Base-by-base conservation (phyloP, 345 rosid genomes). In the Aurinia saxatilis region DNA sequence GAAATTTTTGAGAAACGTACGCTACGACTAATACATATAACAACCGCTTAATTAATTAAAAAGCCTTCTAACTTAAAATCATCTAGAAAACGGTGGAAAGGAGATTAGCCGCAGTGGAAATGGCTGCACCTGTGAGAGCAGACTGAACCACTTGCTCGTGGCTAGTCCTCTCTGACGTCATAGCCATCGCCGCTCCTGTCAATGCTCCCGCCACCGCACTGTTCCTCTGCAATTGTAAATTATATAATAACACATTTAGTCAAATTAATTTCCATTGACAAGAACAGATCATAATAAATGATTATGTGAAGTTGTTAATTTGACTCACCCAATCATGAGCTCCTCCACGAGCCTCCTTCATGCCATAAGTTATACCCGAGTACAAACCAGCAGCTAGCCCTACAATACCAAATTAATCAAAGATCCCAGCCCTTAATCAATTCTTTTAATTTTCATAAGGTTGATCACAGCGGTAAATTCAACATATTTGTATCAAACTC, bases 171-270 rank as follows among this genome's bases (percentile, higher is more conserved):
- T 87, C 90, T 0, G 84, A 29, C 2, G 95, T 79, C 14, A 90
- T 81, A 5, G 90, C 98, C 34, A 92, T 41, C 0, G 99, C 88
- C 48, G 60, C 74, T 2, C 99, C 99, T 2, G 99, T 92, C 30
- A 92, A 50, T 11, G 96, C 99, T 73, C 99, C 99, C 0, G 97
- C 99, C 13, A 90, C 85, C 2, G 84, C 90, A 27, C 97, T 93
- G 78, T 85, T 93, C 70, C 83, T 84, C 96, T 90, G 90, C 23
- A 1, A 16, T 25, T 30, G 2, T 21, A 21, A 21, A 44, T 74
- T 49, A 47, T 19, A 18, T n/a, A n/a, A n/a, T n/a, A n/a, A n/a
- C n/a, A n/a, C n/a, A n/a, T n/a, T n/a, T n/a, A n/a, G n/a, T n/a
- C n/a, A n/a, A n/a, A n/a, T n/a, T n/a, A n/a, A n/a, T n/a, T n/a